phyloP scores from a whole-genome alignment of 2,329 filamentous ascomycete genomes.

The Cladorrhinum sp. region DNA sequence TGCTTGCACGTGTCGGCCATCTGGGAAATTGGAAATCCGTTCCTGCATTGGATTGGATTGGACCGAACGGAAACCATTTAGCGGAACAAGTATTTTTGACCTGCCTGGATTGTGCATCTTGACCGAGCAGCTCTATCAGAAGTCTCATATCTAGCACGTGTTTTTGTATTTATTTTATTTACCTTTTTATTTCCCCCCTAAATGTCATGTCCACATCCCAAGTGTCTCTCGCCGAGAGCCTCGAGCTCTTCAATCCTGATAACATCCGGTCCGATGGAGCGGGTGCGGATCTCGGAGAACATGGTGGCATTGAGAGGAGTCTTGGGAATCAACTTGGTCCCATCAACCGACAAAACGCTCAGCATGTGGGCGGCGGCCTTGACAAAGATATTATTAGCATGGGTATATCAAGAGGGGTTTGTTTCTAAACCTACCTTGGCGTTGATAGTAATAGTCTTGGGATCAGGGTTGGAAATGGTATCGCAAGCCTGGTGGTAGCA shows the following conservation, averaged over 20 bases:
- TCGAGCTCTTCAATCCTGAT: conserved; percentile 33
- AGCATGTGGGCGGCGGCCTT: conserved; percentile 35
- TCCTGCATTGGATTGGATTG: neutral
- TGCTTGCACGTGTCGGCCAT: neutral
- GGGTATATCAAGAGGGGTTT: no score
- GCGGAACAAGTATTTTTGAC: no score
- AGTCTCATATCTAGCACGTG: no score
- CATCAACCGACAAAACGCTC: conserved; percentile 31
- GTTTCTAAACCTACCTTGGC: conserved; percentile 27
- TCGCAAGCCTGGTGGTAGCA: conserved; percentile 39
- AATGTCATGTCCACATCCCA: conserved; percentile 36
- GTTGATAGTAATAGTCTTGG: conserved; percentile 32
- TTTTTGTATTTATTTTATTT: neutral
- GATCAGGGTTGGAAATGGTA: conserved; percentile 33
- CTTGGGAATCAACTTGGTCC: conserved; percentile 34
- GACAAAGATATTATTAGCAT: neutral
- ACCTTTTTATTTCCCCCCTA: conserved; percentile 11
- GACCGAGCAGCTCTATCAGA: neutral
- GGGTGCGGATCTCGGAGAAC: conserved; percentile 22
- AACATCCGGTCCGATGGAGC: conserved; percentile 21
- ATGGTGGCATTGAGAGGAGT: conserved; percentile 26
- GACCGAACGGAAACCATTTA: no score
- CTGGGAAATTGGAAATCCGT: neutral
- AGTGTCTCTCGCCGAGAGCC: conserved; percentile 35
- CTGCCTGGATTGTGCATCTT: neutral